Base-by-base conservation (phyloP, 352 stramenopile species). In the Phytophthora ramorum region DNA sequence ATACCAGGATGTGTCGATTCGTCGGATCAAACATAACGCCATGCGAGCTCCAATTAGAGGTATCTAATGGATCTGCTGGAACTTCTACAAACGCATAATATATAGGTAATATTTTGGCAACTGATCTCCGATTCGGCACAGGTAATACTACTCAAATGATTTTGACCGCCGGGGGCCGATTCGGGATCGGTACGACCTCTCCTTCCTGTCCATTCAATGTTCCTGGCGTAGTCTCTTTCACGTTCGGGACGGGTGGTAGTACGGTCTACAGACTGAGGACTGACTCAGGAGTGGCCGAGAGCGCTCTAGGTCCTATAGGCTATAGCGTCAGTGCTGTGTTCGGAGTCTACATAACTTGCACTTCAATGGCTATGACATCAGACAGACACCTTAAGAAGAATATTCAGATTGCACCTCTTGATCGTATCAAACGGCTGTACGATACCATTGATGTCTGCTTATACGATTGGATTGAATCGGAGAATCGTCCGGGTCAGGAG, bases 401-500 rank as follows among this genome's bases (percentile, higher is more conserved):
- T 38, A 52, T 52, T 35, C 45, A 52, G 6, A 9, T 9, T 32
- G 22, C 13, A 20, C 24, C 24, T 24, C 24, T 52, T 14, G 45
- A 52, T 38, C 45, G 45, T 14, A 38, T 52, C 7, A 37, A 40
- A 8, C 10, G n/a, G 3, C 24, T 52, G 0, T 52, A 52, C 32
- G 45, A 52, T 52, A 20, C 14, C 10, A 4, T 17, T 40, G 24
- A 52, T 5, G 38, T 22, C 7, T 24, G 22, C 1, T 2, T 52
- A 22, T 52, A 52, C 14, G 45, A 52, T 22, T 52, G 45, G 45
- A 51, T 51, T 20, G 45, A 51, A 37, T 51, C 20, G 2, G 22
- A 52, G n/a, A 52, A 52, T n/a, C 28, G 24, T 13, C 22, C 12
- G 0, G 45, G 24, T 19, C 45, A 52, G 3, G 45, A 52, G 22